phyloP scores from a whole-genome alignment of 78 protist genomes.

The Dictyostelium citrinum region DNA sequence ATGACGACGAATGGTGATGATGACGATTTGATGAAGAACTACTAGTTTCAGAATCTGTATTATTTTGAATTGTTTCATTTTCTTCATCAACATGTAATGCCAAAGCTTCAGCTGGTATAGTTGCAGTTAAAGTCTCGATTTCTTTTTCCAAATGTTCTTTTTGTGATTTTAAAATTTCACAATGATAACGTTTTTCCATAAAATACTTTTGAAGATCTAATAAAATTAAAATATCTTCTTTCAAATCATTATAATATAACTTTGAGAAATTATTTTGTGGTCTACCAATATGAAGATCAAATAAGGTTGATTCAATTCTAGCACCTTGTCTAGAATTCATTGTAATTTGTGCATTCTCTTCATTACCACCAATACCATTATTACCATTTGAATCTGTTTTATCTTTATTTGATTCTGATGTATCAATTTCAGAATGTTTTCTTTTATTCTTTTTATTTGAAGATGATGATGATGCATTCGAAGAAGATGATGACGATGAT shows the following conservation, averaged over 20 bases:
- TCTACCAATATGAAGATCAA: constrained; percentile 34
- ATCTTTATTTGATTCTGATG: not conserved
- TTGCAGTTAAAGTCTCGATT: not conserved
- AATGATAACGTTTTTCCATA: constrained; percentile 67
- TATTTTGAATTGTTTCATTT: constrained; percentile 34
- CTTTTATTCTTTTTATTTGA: constrained; percentile 22
- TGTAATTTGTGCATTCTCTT: constrained; percentile 6
- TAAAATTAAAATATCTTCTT: constrained; percentile 49
- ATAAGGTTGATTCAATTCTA: constrained; percentile 51
- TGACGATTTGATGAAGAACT: not conserved
- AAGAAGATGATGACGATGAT: too few species aligned
- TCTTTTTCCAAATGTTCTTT: constrained; percentile 50
- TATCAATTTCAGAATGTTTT: not conserved
- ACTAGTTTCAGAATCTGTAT: not conserved
- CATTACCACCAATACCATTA: not conserved
- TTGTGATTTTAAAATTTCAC: constrained; percentile 51
- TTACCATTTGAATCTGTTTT: not conserved
- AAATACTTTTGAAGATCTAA: constrained; percentile 49
- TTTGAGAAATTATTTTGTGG: constrained; percentile 28
- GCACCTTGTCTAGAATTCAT: not conserved
- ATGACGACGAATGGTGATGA: not conserved
- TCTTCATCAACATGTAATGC: constrained; percentile 55
- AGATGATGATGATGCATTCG: not conserved
- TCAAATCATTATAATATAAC: constrained; percentile 32
- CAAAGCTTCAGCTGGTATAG: constrained; percentile 26